Evolutionary conservation across 2,329 filamentous ascomycete genomes (phyloP), one percentile per base, ranked within the genome.

Genomic region (Calonectria hawksworthii): DNA sequence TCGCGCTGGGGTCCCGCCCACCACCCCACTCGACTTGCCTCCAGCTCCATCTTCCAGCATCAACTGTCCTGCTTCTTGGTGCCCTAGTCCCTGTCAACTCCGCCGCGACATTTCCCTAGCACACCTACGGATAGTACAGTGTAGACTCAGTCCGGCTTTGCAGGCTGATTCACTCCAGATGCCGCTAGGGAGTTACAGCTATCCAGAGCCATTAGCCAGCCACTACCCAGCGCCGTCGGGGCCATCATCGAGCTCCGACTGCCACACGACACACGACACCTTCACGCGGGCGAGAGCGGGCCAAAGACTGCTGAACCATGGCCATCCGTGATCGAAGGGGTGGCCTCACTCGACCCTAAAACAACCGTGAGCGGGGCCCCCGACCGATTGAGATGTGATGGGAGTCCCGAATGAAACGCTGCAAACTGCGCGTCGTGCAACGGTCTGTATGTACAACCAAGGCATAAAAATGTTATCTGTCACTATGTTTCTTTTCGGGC

Each of bases 311-410:
- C 68, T 59, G 59, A 65, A 65, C 44, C 34, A 51, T 41, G 23
- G 38, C 44, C 56, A 30, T 51, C 61, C 18, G 26, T 54, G 47
- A 70, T 70, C 68, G 59, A 70, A 52, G 59, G 44, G 56, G 32
- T 41, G 47, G 56, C 21, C 61, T 50, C 47, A 21, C 67, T 56
- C 14, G 61, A 47, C 61, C 41, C 61, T 59, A 66, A 56, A 71
- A 71, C 68, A 71, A 56, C 28, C 28, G 21, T 52, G 36, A 47
- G 59, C 59, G 59, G 68, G 68, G 36, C 61, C 63, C 36, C 50
- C 34, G 28, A 41, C 32, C 59, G 47, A 65, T 56, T 70, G 68
- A 71, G 59, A 71, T 71, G 61, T 64, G 41, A 70, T 63, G 68
- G 34, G 23, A 38, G 36, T 64, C 36, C 44, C 41, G 68, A 70